Evolutionary conservation across 208 protist genomes (phyloP).

Genomic region (Leishmania martiniquensis): DNA sequence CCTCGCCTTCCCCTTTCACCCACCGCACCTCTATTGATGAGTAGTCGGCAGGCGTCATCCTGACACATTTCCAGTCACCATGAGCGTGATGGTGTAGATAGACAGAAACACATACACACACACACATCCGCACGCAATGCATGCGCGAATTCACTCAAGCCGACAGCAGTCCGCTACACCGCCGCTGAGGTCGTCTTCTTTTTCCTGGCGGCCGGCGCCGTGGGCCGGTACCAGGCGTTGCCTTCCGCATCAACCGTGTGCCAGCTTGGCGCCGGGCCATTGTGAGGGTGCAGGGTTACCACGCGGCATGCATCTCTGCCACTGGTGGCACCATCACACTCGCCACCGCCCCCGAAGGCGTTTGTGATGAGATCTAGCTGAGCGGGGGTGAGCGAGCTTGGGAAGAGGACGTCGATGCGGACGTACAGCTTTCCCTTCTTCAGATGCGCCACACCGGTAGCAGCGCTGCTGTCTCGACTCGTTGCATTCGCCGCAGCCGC

Average conservation of each 20-base stretch:
- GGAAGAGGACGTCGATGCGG: conserved; percentile 34
- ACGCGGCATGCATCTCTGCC: neutral
- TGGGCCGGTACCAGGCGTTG: conserved; percentile 24
- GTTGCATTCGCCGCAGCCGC: neutral
- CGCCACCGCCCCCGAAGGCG: conserved; percentile 1
- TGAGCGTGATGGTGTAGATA: neutral
- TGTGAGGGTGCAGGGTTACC: conserved; percentile 14
- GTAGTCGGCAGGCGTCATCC: neutral
- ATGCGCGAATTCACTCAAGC: too few species aligned
- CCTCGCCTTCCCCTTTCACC: too few species aligned
- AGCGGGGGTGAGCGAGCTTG: conserved; percentile 9
- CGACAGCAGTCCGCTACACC: neutral
- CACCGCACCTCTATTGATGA: too few species aligned
- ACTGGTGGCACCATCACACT: neutral
- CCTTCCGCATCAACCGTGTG: conserved; percentile 26
- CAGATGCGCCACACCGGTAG: conserved; percentile 36
- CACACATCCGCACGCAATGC: neutral
- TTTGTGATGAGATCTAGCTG: conserved; percentile 20
- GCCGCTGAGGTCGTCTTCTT: conserved; percentile 9
- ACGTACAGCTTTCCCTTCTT: conserved; percentile 35
- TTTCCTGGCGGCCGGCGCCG: conserved; percentile 3
- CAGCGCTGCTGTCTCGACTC: neutral
- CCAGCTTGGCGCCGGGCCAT: conserved; percentile 26
- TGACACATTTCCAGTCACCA: neutral
- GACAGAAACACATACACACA: neutral